Evolutionary conservation across 306 rosid species (phyloP), one percentile per base, ranked within the genome.

Genomic region (Quercus bicolor): DNA sequence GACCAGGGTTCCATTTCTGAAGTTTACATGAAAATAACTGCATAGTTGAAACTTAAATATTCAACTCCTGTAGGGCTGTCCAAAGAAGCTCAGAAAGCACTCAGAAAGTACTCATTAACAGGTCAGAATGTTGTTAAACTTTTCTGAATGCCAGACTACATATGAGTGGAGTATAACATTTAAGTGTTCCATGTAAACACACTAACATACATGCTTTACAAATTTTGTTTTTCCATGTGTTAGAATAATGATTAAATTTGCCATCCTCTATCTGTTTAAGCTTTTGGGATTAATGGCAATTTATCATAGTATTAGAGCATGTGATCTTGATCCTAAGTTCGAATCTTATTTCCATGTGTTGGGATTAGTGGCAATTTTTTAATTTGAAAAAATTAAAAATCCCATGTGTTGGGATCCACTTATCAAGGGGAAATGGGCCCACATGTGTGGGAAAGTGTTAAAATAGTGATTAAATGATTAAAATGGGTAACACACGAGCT

Each of bases 61-160:
- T 68, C 64, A n/a, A 29, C 51, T 60, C 55, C 71, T 82, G 59
- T 88, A 93, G 99, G 96, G 64, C 73, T 93, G 78, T 90, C 96
- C 76, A 93, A 86, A 80, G 97, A 93, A 84, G 89, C 89, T 77
- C 93, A 80, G 78, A 93, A 88, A 70, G 92, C 97, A 52, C 88
- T 93, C 74, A 90, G 86, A 76, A 95, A 95, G 79, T 95, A 88
- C 85, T 91, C 93, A 29, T 77, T 78, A 76, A 91, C 86, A 77
- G 98, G 97, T 95, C 56, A 64, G 90, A 74, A 34, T 28, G 59
- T 48, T 79, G 62, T 2, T 71, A 84, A 66, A 34, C 7, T 33
- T 66, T 34, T 34, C 16, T 33, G 52, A 33, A 34, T 34, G 26
- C 51, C 23, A 34, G 52, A 66, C 1, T 34, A 66, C 51, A 66